A percentile compares a stretch with the other conserved stretches of the same genome.
Evolutionary conservation across 176 grass and related monocot species (phyloP).

Genomic region (Poa pratensis): DNA sequence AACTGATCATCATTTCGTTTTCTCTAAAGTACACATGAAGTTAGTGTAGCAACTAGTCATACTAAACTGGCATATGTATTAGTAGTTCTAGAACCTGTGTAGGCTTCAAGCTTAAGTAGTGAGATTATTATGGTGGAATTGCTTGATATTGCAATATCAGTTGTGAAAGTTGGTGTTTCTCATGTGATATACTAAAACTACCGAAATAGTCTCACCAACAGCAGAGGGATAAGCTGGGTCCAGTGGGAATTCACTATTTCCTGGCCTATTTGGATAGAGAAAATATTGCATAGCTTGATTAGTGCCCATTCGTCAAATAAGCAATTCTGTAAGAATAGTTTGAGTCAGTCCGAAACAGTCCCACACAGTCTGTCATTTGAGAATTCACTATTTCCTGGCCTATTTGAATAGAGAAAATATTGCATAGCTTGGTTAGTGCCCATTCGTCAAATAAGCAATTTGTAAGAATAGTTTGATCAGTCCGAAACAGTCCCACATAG

Average conservation of each 20-base stretch:
- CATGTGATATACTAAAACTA: background rate
- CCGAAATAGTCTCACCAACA: background rate
- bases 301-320: background rate
- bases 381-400: background rate
- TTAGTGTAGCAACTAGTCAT: constrained; percentile 15
- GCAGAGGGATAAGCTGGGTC: background rate
- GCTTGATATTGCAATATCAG: background rate
- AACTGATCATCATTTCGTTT: background rate
- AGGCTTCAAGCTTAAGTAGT: background rate
- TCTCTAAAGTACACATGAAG: background rate
- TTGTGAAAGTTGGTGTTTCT: background rate
- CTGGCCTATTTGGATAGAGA: background rate
- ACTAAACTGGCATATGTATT: background rate
- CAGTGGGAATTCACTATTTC: constrained; percentile 7
- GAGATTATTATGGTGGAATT: background rate
- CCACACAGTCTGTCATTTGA: background rate
- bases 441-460: constrained; percentile 19
- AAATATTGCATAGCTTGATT: constrained; percentile 5
- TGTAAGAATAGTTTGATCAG: constrained; percentile 3
- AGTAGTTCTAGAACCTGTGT: constrained; percentile 19
- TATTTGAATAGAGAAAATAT: constrained; percentile 10
- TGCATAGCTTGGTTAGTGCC: background rate
- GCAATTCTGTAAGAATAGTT: constrained; percentile 27
- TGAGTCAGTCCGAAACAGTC: background rate
- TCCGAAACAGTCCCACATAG: background rate